Evolutionary conservation across 306 rosid species (phyloP), one percentile per base, ranked within the genome.

Genomic region (Inga leiocalycina): DNA sequence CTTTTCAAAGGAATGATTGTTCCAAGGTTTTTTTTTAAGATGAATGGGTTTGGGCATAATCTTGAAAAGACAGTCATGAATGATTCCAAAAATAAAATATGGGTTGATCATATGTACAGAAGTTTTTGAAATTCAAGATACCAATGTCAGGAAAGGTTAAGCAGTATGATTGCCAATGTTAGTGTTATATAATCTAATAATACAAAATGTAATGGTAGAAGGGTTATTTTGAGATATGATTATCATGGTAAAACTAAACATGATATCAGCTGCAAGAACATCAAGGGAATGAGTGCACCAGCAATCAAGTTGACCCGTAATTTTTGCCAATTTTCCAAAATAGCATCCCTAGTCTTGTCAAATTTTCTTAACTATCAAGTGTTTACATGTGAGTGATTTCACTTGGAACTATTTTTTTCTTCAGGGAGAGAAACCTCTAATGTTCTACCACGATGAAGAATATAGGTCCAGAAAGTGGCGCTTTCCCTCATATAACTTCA

Each of bases 381-480:
- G n/a, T 48, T 76, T 79, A 56, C 11, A 44, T 45, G 70, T n/a
- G 61, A 61, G 76, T 78, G 34, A 72, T 72, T 65, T 85, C 79
- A 87, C 76, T 80, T 75, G 68, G 57, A 74, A 66, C 69, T 86
- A 59, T 73, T 78, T 65, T 86, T 74, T 79, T 64, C 80, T 81
- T 85, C 86, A 97, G 99, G 98, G 89, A 82, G 99, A 97, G 66
- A 82, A 71, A 88, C 87, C 98, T 4, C 69, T 79, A 64, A 71
- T 88, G 85, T 87, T 92, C 75, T 97, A 91, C 89, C 99, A 94
- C 16, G 99, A 97, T 61, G 88, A 90, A 89, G 95, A 88, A 64
- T 92, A 92, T 82, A 94, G 85, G 89, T 86, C 88, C 79, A 89
- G 86, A 88, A 85, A 89, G 85, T 97, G 99, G 99, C 78, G 78